A percentile compares a stretch with the other conserved stretches of the same genome.
Conservation (phyloP, 129 eudicot species). For the Flaveria ramosissima region DNA sequence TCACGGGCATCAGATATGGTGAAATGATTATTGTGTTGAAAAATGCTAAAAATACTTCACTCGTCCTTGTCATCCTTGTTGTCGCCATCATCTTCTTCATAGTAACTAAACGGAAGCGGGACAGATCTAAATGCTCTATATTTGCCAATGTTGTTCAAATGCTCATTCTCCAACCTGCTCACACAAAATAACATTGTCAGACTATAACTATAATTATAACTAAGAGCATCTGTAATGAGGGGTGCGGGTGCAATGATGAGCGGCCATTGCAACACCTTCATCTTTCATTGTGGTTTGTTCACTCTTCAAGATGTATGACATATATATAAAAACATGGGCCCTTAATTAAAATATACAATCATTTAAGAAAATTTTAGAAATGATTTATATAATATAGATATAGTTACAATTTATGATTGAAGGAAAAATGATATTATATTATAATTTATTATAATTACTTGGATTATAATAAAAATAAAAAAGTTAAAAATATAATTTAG, state of each 20-base stretch:
- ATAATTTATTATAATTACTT: no score
- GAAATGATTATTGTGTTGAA: background rate
- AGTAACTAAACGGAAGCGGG: constrained; percentile 76
- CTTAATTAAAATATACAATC: background rate
- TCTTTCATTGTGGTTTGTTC: background rate
- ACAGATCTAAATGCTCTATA: constrained; percentile 83
- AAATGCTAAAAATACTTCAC: constrained; percentile 8
- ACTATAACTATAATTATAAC: background rate
- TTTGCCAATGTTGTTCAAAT: constrained; percentile 76
- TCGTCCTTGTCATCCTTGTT: constrained; percentile 41
- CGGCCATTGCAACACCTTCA: background rate
- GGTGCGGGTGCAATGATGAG: background rate
- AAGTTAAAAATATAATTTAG: no score
- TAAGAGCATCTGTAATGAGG: background rate
- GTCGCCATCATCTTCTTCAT: constrained; percentile 43
- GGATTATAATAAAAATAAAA: no score
- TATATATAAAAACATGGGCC: background rate
- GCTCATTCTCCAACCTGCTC: constrained; percentile 82
- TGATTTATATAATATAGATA: no score
- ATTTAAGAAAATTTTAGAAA: no score
- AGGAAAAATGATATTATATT: no score
- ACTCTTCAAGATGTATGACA: background rate
- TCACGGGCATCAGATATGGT: background rate
- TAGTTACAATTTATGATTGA: no score
- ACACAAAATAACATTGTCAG: constrained; percentile 9